These are phyloP conservation scores for Candida taoyuanica DNA, from an alignment of 805 yeast genomes.

Conservation along the genomic window DNA sequence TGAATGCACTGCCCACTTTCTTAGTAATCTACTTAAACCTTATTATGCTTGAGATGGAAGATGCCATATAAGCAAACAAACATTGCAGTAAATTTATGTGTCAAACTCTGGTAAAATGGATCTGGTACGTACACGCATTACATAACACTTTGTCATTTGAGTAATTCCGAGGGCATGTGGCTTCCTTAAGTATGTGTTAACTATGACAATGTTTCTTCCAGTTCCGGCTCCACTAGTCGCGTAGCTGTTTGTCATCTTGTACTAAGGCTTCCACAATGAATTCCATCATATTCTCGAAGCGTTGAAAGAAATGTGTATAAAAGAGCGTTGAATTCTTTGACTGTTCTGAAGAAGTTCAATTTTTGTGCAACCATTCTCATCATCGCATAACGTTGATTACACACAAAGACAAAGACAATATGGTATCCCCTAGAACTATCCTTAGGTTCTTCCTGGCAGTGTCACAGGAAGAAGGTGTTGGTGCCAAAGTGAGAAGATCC, in stretches of 20 bases:
- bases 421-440: conserved; percentile 39
- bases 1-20: too few relatives aligned
- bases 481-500: conserved; percentile 81
- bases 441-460: conserved; percentile 50
- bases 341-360: too few relatives aligned
- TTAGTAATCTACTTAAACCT: too few relatives aligned
- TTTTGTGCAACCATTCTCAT: too few relatives aligned
- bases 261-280: too few relatives aligned
- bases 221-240: too few relatives aligned
- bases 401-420: too few relatives aligned
- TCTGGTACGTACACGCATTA: background rate
- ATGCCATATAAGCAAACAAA: too few relatives aligned
- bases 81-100: too few relatives aligned
- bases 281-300: background rate
- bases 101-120: background rate
- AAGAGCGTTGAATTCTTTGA: too few relatives aligned
- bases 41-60: too few relatives aligned
- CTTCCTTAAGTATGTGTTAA: background rate
- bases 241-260: background rate
- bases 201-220: background rate
- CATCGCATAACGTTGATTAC: too few relatives aligned
- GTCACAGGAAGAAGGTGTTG: conserved; percentile 81
- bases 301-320: background rate
- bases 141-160: background rate
- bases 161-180: background rate